Base-by-base conservation (phyloP, 2,329 filamentous ascomycete genomes). In the Westerdykella ornata region DNA sequence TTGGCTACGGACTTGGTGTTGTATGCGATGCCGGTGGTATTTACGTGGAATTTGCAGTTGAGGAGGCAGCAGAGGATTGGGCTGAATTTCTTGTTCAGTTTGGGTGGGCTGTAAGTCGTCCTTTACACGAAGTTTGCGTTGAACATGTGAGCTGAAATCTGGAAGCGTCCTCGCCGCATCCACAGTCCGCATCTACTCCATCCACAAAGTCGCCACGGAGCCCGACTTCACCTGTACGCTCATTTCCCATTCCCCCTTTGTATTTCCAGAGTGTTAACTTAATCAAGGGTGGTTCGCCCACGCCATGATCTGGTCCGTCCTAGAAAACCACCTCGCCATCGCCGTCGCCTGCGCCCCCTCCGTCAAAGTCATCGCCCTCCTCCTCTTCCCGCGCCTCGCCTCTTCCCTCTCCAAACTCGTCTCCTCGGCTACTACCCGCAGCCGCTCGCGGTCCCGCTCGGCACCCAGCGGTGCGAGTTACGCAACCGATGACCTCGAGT, bases 311-410 rank as follows among this genome's bases (percentile, higher is more conserved):
- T 63, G 59, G 48, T 54, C 55, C 15, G 57, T 59, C 3, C 45
- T 64, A n/a, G 63, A 66, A 44, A 65, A 64, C 43, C 62, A 66
- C 46, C 45, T 64, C 30, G 61, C 61, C 28, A 54, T 66, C 33
- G 52, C 63, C 37, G 62, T 65, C 33, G 56, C 62, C 18, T 66
- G 62, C 39, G 57, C 60, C 1, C 61, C 62, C 7, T 54, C 47
- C 42, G 57, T 65, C 32, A 66, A 64, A 38, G 53, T 53, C 6
- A 45, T 60, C 17, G 42, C 54, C 2, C 39, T 59, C n/a, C 43
- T 55, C 19, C 16, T 50, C 22, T 59, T 56, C 43, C 57, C 57
- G 3, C 44, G 49, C 14, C 43, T 62, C 19, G 42, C 43, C 6
- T 50, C 48, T 16, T 57, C 55, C 18, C 46, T 56, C 36, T 52